Conservation (phyloP, 1,284 basidiomycete species). For the Hemileia vastatrix region DNA sequence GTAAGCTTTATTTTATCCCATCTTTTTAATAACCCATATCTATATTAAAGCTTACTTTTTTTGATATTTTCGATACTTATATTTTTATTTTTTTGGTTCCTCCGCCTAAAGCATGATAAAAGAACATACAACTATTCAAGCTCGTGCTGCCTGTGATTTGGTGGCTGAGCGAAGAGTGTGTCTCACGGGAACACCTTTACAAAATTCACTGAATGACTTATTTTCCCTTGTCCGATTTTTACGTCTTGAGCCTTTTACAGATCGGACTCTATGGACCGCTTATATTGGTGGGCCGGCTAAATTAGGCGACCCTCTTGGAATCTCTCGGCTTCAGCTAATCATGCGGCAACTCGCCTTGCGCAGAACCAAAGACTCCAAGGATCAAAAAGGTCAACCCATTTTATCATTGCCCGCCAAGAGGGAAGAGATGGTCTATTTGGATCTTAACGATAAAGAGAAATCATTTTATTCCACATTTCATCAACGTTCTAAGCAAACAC, state of each 20-base stretch:
- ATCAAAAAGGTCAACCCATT: constrained; percentile 70
- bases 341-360: constrained; percentile 95
- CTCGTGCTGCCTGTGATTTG: constrained; percentile 87
- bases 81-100: too few relatives aligned
- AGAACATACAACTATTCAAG: constrained; percentile 84
- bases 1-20: constrained; percentile 55
- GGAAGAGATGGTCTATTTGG: constrained; percentile 72
- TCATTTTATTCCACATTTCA: constrained; percentile 79
- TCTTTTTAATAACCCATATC: too few relatives aligned
- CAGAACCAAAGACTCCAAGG: constrained; percentile 82
- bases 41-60: not conserved
- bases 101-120: constrained; percentile 99
- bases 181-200: constrained; percentile 93
- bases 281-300: constrained; percentile 86
- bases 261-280: constrained; percentile 85
- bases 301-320: constrained; percentile 77
- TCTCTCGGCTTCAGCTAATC: constrained; percentile 87
- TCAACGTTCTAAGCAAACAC: constrained; percentile 77
- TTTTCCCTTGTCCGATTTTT: constrained; percentile 94
- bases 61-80: too few relatives aligned
- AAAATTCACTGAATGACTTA: constrained; percentile 97
- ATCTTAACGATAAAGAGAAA: constrained; percentile 73
- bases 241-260: constrained; percentile 80
- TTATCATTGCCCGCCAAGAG: constrained; percentile 75
- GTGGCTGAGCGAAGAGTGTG: constrained; percentile 85